A percentile compares a stretch with the other conserved stretches of the same genome.
Conservation (phyloP, 2,329 filamentous ascomycete genomes). For the Penicillium frequentans region DNA sequence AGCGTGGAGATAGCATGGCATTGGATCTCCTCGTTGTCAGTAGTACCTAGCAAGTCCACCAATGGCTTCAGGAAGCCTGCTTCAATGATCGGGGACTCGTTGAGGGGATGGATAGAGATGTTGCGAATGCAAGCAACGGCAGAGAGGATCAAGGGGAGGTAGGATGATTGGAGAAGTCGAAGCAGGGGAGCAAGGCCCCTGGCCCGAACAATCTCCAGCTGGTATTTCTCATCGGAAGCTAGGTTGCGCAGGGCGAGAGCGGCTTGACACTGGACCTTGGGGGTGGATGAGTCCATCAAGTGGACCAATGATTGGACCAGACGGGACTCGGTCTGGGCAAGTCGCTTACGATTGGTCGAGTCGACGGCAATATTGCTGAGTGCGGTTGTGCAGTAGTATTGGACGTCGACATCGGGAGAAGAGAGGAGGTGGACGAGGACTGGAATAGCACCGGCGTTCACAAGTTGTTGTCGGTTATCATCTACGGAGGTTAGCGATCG, state of each 20-base stretch:
- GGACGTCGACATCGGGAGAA: constrained; percentile 91
- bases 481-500: constrained; percentile 56
- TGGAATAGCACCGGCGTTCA: constrained; percentile 96
- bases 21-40: constrained; percentile 97
- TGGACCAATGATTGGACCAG: constrained; percentile 92
- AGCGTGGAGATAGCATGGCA: constrained; percentile 98
- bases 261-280: constrained; percentile 97
- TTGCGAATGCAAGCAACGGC: constrained; percentile 98
- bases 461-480: constrained; percentile 95
- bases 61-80: constrained; percentile 92
- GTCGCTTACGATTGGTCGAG: constrained; percentile 81
- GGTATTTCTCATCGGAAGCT: constrained; percentile 97
- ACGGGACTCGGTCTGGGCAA: constrained; percentile 86
- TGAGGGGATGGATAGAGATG: constrained; percentile 96
- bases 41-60: constrained; percentile 89
- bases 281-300: constrained; percentile 94
- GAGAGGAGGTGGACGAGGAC: constrained; percentile 93
- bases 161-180: constrained; percentile 88
- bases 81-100: constrained; percentile 98
- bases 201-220: constrained; percentile 92
- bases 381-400: constrained; percentile 98
- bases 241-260: constrained; percentile 91
- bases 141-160: constrained; percentile 91
- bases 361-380: constrained; percentile 99
- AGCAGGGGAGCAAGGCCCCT: constrained; percentile 82